Base-by-base conservation (phyloP, 371 early-diverging fungal species). In the Mortierella sp. region DNA sequence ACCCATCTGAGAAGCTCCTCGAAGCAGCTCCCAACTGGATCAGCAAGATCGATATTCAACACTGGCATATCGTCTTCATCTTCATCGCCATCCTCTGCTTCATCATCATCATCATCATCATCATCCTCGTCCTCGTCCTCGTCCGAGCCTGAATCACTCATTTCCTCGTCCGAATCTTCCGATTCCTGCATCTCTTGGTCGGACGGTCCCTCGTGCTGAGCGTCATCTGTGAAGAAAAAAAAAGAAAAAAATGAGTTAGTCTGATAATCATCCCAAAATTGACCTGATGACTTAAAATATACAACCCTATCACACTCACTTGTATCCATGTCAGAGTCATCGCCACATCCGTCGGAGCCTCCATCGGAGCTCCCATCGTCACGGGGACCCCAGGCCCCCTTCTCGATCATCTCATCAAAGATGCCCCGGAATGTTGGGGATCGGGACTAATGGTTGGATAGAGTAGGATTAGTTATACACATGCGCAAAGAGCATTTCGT, bases 331-430 rank as follows among this genome's bases (percentile, higher is more conserved):
- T 51, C 51, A 18, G 51, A 51, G 1, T 65, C 65, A 0, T 22
- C n/a, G 20, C 14, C 4, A 26, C 52, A 57, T 3, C 47, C 45
- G 12, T 51, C 51, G 18, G 18, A 16, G 6, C 18, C 20, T 3
- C 47, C 45, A 45, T 51, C 51, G 18, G 18, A 16, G 6, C 18
- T 18, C 5, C 18, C 18, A 6, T 51, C 51, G n/a, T n/a, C 51
- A n/a, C 14, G 12, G 18, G 65, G 24, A 5, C 52, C 66, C 79
- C 79, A 79, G 0, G 66, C 68, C 1, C 47, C 39, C 18, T 52
- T 59, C 18, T 12, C 35, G 2, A 71, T 60, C 79, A 79, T 79
- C 22, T 79, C 75, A 16, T 68, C 68, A 47, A 74, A 74, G 54
- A 79, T 79, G 1, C 22, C n/a, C 0, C 68, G 61, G 43, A 79